phyloP scores from a whole-genome alignment of 805 yeast species.

The Torulaspora maleeae region DNA sequence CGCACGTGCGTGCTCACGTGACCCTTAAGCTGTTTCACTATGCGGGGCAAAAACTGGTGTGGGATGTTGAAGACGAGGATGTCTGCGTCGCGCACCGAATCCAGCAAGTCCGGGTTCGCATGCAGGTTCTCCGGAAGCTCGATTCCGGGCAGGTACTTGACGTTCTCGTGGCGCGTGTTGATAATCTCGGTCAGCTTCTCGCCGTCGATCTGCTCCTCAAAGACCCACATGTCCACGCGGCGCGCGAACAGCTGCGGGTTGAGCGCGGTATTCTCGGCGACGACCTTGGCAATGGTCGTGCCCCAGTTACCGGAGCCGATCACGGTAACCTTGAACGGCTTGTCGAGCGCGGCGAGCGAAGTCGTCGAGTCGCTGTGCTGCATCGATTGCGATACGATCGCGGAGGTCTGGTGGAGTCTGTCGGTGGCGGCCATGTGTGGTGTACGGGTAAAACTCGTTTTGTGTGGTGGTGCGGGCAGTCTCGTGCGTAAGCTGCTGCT shows the following conservation, averaged over 20 bases:
- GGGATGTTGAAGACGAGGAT: constrained; percentile 91
- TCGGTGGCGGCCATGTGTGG: constrained; percentile 29
- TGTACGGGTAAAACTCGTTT: too few relatives aligned
- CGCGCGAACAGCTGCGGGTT: constrained; percentile 67
- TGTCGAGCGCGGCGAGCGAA: constrained; percentile 19
- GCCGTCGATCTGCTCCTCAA: constrained; percentile 77
- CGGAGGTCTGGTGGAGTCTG: constrained; percentile 33
- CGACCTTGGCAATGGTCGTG: constrained; percentile 91
- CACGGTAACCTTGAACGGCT: constrained; percentile 58
- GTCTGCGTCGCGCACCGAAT: constrained; percentile 77
- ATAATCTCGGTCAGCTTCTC: constrained; percentile 82
- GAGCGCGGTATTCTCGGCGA: constrained; percentile 77
- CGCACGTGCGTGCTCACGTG: constrained; percentile 63
- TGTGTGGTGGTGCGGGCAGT: too few relatives aligned
- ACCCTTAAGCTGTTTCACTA: constrained; percentile 73
- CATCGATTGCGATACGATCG: constrained; percentile 26
- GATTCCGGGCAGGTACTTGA: constrained; percentile 87
- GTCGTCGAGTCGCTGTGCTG: constrained; percentile 17
- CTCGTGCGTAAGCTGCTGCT: not conserved
- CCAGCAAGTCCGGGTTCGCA: constrained; percentile 80
- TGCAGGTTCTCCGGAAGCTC: constrained; percentile 77
- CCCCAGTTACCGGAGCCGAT: constrained; percentile 99
- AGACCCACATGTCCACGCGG: constrained; percentile 95
- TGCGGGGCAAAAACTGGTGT: constrained; percentile 84
- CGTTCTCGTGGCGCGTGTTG: constrained; percentile 87